Percentiles rank a stretch among this genome's conserved stretches.
Evolutionary conservation across 2,329 filamentous ascomycete species (phyloP).

Genomic region (Beauveria sp.): DNA sequence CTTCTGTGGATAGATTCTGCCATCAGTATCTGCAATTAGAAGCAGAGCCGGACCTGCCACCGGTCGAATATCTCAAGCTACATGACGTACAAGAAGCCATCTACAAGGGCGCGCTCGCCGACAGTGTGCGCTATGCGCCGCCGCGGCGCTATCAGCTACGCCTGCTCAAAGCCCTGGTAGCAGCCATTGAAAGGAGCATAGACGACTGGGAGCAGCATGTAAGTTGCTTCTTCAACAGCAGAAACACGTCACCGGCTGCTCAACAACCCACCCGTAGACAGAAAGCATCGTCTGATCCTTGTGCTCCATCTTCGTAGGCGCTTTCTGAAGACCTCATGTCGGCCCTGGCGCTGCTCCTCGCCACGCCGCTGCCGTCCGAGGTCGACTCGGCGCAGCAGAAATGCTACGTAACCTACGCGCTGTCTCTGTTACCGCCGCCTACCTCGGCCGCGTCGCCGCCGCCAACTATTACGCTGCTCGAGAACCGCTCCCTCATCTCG

Average conservation of each 20-base stretch:
- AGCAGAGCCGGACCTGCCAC: constrained; percentile 55
- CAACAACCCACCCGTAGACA: not conserved
- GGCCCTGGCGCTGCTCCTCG: constrained; percentile 57
- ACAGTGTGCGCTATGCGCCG: constrained; percentile 42
- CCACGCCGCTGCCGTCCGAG: constrained; percentile 56
- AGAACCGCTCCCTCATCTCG: constrained; percentile 61
- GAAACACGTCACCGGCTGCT: not conserved
- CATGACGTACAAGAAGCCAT: constrained; percentile 58
- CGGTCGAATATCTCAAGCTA: constrained; percentile 47
- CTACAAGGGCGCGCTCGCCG: constrained; percentile 59
- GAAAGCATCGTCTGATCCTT: not conserved
- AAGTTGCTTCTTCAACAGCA: constrained; percentile 33
- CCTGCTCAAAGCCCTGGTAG: constrained; percentile 65
- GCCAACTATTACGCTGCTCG: constrained; percentile 52
- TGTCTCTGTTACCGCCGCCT: constrained; percentile 25
- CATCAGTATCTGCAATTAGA: constrained; percentile 77
- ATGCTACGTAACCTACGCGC: constrained; percentile 65
- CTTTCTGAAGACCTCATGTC: constrained; percentile 75
- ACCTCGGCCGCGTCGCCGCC: not conserved
- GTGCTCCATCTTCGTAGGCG: constrained; percentile 46
- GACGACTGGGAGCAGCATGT: constrained; percentile 82
- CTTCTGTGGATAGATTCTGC: constrained; percentile 45
- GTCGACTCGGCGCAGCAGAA: constrained; percentile 60
- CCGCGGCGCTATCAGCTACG: constrained; percentile 62
- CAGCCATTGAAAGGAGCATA: constrained; percentile 65